phyloP scores from a whole-genome alignment of 495 filamentous ascomycete genomes.

The Aspergillus steynii region DNA sequence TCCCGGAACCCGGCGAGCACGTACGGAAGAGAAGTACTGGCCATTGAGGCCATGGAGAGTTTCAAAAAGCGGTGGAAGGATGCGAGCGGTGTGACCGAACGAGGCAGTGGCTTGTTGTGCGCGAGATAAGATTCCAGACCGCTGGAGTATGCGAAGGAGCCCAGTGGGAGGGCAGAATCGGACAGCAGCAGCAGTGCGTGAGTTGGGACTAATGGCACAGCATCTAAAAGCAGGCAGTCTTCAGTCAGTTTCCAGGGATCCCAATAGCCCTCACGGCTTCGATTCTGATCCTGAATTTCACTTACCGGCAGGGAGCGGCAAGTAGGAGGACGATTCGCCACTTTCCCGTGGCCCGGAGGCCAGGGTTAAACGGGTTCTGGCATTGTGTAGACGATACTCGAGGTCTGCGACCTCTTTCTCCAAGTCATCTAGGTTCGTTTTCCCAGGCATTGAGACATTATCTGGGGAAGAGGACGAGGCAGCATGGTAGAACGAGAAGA shows the following conservation, averaged over 20 bases:
- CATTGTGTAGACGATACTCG: conserved; percentile 46
- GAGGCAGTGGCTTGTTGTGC: conserved; percentile 59
- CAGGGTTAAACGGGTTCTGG: conserved; percentile 25
- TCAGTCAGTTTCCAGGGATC: too few relatives aligned
- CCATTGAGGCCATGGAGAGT: conserved; percentile 74
- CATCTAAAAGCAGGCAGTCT: background rate
- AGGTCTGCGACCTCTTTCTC: conserved; percentile 55
- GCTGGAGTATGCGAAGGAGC: conserved; percentile 94
- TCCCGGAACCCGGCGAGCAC: conserved; percentile 70
- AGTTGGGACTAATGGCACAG: conserved; percentile 24
- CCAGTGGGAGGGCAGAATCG: conserved; percentile 92
- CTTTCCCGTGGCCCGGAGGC: conserved; percentile 9
- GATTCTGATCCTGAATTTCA: background rate
- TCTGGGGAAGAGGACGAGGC: background rate
- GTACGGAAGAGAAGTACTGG: conserved; percentile 81
- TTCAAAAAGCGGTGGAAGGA: conserved; percentile 74
- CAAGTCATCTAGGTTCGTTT: conserved; percentile 31
- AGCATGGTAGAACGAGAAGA: background rate
- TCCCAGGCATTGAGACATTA: conserved; percentile 20
- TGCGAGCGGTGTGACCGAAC: conserved; percentile 32
- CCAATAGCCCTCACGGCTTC: too few relatives aligned
- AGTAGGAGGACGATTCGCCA: conserved; percentile 6
- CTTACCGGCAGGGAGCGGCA: conserved; percentile 16
- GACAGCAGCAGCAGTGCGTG: conserved; percentile 90
- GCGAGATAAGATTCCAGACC: conserved; percentile 93